Evolutionary conservation across 1,139 yeast genomes (phyloP).

Genomic region (Scheffersomyces quercinus): DNA sequence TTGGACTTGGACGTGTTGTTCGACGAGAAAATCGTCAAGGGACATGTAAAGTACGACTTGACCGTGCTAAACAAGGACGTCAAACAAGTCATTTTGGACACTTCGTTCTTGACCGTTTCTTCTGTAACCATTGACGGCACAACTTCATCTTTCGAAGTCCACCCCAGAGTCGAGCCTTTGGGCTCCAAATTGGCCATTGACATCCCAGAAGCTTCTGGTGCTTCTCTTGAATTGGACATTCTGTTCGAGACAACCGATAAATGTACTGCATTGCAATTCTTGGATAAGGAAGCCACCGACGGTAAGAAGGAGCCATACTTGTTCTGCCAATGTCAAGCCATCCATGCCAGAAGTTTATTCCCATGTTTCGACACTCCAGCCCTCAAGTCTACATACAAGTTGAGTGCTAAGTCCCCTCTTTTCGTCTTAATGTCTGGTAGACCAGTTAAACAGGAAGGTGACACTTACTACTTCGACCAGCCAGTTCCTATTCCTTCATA

Average conservation of each 20-base stretch:
- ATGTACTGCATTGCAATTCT: conserved; percentile 87
- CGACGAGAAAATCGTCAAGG: conserved; percentile 50
- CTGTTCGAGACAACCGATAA: conserved; percentile 65
- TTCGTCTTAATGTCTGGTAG: conserved; percentile 76
- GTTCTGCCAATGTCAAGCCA: conserved; percentile 90
- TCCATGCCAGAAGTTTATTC: conserved; percentile 83
- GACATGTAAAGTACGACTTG: conserved; percentile 56
- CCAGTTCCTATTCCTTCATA: conserved; percentile 86
- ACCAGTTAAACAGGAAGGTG: conserved; percentile 31
- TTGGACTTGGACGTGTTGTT: conserved; percentile 60
- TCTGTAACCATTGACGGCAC: conserved; percentile 46
- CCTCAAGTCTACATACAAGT: conserved; percentile 65
- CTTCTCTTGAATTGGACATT: conserved; percentile 38
- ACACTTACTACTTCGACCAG: conserved; percentile 58
- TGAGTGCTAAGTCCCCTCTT: conserved; percentile 61
- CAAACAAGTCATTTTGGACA: conserved; percentile 56
- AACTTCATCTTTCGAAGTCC: conserved; percentile 35
- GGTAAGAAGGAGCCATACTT: conserved; percentile 73
- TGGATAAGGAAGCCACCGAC: conserved; percentile 75
- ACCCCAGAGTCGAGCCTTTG: conserved; percentile 57
- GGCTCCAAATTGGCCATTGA: conserved; percentile 62
- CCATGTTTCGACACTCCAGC: conserved; percentile 94
- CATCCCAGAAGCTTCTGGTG: conserved; percentile 8
- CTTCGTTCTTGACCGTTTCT: conserved; percentile 61
- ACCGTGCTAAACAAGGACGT: conserved; percentile 20